These are phyloP conservation scores for Pseudogymnoascus sp. DNA, from an alignment of 2,329 filamentous ascomycete species.

Conservation along the genomic window DNA sequence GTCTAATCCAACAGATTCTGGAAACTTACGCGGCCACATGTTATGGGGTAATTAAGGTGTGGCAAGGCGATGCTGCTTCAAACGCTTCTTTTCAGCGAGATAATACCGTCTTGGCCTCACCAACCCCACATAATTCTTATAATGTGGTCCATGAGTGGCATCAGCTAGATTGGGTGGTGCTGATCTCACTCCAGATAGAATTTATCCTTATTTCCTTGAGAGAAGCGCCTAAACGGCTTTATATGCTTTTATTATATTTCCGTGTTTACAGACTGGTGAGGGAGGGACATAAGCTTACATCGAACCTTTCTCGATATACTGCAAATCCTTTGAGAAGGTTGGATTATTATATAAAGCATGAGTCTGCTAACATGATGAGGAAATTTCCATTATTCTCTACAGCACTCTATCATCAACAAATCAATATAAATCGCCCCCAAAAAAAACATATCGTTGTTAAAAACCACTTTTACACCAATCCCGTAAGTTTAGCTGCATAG, in stretches of 20 bases:
- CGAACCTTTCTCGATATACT: not conserved
- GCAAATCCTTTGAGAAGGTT: not conserved
- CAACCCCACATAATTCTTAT: not conserved
- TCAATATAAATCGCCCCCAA: not conserved
- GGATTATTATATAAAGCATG: not conserved
- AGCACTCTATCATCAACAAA: not conserved
- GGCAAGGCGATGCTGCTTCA: not conserved
- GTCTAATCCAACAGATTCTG: not conserved
- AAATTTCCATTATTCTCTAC: not conserved
- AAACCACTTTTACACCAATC: not conserved
- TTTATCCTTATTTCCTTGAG: not conserved
- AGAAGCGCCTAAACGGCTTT: not conserved
- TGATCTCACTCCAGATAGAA: not conserved
- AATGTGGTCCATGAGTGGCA: not conserved
- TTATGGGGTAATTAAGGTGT: not conserved
- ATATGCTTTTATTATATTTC: not conserved
- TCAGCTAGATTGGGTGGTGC: not conserved
- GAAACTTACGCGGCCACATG: not conserved
- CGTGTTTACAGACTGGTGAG: not conserved
- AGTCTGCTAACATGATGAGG: not conserved
- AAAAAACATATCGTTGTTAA: not conserved
- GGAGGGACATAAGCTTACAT: not conserved
- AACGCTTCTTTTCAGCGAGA: not conserved
- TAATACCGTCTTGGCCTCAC: not conserved
- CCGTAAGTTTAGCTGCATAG: not conserved